Percentiles rank a stretch among this genome's conserved stretches.
Conservation (phyloP, 345 rosid species). For the Gossypioides kirkii region DNA sequence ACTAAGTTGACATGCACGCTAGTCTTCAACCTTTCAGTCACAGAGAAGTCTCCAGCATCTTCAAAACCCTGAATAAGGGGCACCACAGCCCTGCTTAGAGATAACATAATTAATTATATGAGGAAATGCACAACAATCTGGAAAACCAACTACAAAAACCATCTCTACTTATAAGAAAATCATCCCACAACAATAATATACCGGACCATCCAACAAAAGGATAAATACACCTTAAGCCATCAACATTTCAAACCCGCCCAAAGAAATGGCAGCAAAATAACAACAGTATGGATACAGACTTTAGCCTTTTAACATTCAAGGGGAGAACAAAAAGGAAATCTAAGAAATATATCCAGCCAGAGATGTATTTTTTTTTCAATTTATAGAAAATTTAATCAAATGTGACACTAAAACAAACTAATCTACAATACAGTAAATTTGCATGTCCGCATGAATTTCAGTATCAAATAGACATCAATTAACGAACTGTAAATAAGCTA, state of each 20-base stretch:
- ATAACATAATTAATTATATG: constrained; percentile 41
- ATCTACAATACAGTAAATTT: neutral
- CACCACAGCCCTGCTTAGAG: constrained; percentile 95
- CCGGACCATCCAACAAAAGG: neutral
- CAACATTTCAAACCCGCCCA: neutral
- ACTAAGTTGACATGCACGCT: constrained; percentile 87
- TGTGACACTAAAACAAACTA: neutral
- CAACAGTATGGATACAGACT: neutral
- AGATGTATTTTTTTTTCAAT: neutral
- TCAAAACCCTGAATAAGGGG: constrained; percentile 99
- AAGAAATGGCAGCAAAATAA: neutral
- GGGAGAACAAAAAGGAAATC: neutral
- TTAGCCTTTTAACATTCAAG: neutral
- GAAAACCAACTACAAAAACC: constrained; percentile 15
- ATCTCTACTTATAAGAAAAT: constrained; percentile 3
- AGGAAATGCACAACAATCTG: constrained; percentile 30
- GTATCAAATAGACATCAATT: neutral
- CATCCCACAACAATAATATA: neutral
- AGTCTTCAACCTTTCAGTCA: constrained; percentile 83
- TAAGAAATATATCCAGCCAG: neutral
- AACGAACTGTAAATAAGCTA: neutral
- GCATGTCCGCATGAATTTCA: neutral
- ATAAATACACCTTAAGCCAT: neutral
- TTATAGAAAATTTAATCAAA: neutral
- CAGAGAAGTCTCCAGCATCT: constrained; percentile 98